phyloP scores from a whole-genome alignment of 192 early-diverging fungal genomes.

The Rhizophagus prolifer region DNA sequence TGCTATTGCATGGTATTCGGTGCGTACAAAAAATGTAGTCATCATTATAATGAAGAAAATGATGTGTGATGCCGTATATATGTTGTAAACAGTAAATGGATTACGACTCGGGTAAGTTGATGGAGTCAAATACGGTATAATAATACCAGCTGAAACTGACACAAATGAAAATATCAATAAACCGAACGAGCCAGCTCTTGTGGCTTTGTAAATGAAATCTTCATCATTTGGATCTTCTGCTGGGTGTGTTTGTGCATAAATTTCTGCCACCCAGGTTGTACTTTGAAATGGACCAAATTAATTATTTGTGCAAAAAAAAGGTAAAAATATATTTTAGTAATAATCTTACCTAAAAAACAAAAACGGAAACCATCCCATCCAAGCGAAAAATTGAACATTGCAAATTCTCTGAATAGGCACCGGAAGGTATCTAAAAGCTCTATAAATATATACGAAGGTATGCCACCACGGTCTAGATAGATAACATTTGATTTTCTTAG shows the following conservation, averaged over 20 bases:
- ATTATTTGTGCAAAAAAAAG: background rate
- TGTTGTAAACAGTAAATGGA: constrained; percentile 42
- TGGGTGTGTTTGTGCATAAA: constrained; percentile 39
- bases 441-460: constrained; percentile 52
- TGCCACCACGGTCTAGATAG: constrained; percentile 45
- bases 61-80: constrained; percentile 75
- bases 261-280: constrained; percentile 67
- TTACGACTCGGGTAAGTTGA: constrained; percentile 35
- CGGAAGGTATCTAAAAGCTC: constrained; percentile 65
- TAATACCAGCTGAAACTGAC: constrained; percentile 61
- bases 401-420: constrained; percentile 71
- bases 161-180: constrained; percentile 77
- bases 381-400: constrained; percentile 90
- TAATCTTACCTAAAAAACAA: constrained; percentile 79
- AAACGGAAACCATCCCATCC: constrained; percentile 97
- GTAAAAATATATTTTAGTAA: background rate
- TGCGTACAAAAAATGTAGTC: constrained; percentile 60
- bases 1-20: constrained; percentile 58
- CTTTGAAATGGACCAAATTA: constrained; percentile 28
- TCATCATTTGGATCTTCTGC: constrained; percentile 10
- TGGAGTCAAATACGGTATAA: constrained; percentile 54
- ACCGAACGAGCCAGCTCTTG: constrained; percentile 80
- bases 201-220: background rate
- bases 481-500: background rate
- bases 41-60: constrained; percentile 70